Evolutionary conservation across 768 basidiomycete species (phyloP), one percentile per base, ranked within the genome.

Genomic region (Phanerodontia chrysosporium): DNA sequence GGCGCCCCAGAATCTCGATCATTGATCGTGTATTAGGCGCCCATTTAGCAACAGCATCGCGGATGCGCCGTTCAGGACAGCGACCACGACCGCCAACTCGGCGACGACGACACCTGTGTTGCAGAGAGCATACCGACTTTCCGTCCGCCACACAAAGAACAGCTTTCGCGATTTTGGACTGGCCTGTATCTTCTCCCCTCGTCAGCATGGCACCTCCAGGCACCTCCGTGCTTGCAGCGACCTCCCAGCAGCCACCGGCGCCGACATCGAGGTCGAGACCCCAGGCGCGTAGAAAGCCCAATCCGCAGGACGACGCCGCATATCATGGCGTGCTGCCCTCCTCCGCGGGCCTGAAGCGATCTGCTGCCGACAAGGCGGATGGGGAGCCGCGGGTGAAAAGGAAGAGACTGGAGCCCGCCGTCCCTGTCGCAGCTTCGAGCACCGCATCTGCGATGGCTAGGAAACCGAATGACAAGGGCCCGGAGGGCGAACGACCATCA

Each of bases 311-410:
- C 45, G 86, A 90, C 68, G 84, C 86, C 16, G 78, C 87, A 22
- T 90, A 90, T 51, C 71, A 76, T 9, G 71, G 74, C 7, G 53
- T 59, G 4, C 18, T 62, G 28, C 53, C 44, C 4, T 35, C 51
- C 6, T 51, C 48, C 45, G 28, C 32, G 10, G 82, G 83, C 36
- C 70, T 78, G 18, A 91, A 92, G 68, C 74, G 90, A 63, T 82
- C 83, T 46, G 89, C 88, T 0, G 74, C 67, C 18, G 90, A 91
- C 53, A 82, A 83, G 65, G 79, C 75, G 25, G 88, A 90, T 8
- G 87, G 86, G n/a, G 90, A 91, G 64, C 83, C 86, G 16, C 78
- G 89, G 51, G 77, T 79, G 55, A 91, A 92, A 72, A 75, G 90
- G 65, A 92, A 90, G 73, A 81, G 87, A 63, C 76, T 82, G 36